Evolutionary conservation across 2,329 filamentous ascomycete species (phyloP).

Genomic region (Aschersonia sp.): DNA sequence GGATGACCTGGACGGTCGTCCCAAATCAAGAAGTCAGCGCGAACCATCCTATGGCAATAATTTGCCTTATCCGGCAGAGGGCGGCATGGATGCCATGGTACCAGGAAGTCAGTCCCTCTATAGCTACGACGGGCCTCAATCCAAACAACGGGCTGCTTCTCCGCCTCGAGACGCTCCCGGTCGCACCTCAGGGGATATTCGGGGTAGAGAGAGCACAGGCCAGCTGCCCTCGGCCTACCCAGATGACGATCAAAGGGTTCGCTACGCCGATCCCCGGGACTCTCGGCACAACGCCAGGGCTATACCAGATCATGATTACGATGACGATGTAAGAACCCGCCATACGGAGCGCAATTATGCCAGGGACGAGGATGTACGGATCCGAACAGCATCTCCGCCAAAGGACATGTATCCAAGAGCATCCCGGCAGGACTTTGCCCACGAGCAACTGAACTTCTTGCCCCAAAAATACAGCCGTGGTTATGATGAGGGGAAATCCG

Average conservation of each 20-base stretch:
- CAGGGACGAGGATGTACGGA: constrained; percentile 7
- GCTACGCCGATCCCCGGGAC: constrained; percentile 13
- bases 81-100: constrained; percentile 20
- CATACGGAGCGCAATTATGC: constrained; percentile 1
- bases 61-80: constrained; percentile 25
- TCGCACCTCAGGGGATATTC: constrained; percentile 17
- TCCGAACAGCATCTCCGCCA: constrained; percentile 6
- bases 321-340: background rate
- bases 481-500: constrained; percentile 10
- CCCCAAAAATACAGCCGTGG: constrained; percentile 32
- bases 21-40: constrained; percentile 14
- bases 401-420: constrained; percentile 7
- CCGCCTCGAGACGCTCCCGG: constrained; percentile 20
- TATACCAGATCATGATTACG: constrained; percentile 3
- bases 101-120: constrained; percentile 21
- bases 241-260: constrained; percentile 13
- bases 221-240: constrained; percentile 19
- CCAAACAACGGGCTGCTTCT: constrained; percentile 19
- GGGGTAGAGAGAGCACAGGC: constrained; percentile 12
- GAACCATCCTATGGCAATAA: constrained; percentile 15
- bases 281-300: constrained; percentile 5
- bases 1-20: constrained; percentile 25
- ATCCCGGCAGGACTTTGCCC: constrained; percentile 10
- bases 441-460: constrained; percentile 27
- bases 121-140: constrained; percentile 22